Evolutionary conservation across 1,284 basidiomycete genomes (phyloP).

Genomic region (Pyrrhoderma lamaoense): DNA sequence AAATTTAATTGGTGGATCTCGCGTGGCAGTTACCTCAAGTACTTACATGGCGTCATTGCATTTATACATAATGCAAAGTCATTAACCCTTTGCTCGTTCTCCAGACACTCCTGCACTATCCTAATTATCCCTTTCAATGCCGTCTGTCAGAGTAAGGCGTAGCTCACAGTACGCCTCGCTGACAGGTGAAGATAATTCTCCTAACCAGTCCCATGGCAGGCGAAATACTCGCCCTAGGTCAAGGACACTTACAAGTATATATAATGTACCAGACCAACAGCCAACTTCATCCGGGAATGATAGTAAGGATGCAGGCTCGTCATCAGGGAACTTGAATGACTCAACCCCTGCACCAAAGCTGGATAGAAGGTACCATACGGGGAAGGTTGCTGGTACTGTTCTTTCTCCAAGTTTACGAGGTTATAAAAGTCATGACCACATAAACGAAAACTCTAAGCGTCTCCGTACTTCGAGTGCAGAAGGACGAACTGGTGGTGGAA

Average conservation of each 20-base stretch:
- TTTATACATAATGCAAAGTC: too few species aligned
- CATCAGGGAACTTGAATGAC: not conserved
- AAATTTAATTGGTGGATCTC: too few species aligned
- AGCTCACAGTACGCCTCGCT: conserved; percentile 35
- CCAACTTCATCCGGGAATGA: not conserved
- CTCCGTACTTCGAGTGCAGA: not conserved
- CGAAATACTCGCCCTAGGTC: conserved; percentile 18
- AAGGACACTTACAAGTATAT: conserved; percentile 22
- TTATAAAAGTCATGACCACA: conserved; percentile 1
- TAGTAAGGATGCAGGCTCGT: not conserved
- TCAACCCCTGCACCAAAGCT: not conserved
- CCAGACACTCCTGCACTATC: not conserved
- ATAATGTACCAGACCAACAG: not conserved
- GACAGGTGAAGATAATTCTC: conserved; percentile 23
- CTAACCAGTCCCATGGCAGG: not conserved
- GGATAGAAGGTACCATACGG: conserved; percentile 10
- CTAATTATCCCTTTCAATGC: conserved; percentile 31
- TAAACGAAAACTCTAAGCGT: not conserved
- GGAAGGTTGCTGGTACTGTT: conserved; percentile 27
- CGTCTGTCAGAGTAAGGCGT: conserved; percentile 49
- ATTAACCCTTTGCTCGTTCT: too few species aligned
- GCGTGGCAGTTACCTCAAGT: too few species aligned
- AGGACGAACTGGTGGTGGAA: conserved; percentile 5
- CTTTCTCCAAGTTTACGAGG: conserved; percentile 2
- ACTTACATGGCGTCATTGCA: too few species aligned